Conservation (phyloP, 495 filamentous ascomycete genomes). For the Penicillium turbatum region DNA sequence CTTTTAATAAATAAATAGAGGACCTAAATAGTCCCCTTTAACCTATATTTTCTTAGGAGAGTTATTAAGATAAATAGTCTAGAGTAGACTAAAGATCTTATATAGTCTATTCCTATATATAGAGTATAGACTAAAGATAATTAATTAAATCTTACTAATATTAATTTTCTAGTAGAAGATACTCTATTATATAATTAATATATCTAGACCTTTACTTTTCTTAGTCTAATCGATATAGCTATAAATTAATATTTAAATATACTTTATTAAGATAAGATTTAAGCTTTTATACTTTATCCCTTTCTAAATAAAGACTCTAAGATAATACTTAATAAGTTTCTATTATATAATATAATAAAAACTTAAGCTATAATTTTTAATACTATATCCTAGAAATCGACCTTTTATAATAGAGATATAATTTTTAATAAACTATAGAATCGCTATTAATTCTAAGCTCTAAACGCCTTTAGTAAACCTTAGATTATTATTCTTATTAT, state of each 20-base stretch:
- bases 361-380: slow-evolving; percentile 4
- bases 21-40: slow-evolving; percentile 1
- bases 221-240: neutral
- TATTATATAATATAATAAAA: neutral
- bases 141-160: neutral
- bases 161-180: slow-evolving; percentile 3
- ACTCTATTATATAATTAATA: neutral
- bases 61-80: neutral
- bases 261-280: slow-evolving; percentile 3
- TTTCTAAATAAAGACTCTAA: slow-evolving; percentile 3
- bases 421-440: slow-evolving; percentile 1
- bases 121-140: neutral
- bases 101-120: neutral
- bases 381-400: neutral
- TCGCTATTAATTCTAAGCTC: slow-evolving; percentile 1
- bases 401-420: neutral
- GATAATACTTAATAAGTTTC: slow-evolving; percentile 2
- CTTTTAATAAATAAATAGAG: neutral
- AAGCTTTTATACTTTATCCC: slow-evolving; percentile 2
- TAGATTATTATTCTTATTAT: slow-evolving; percentile 2
- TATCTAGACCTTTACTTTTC: neutral
- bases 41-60: neutral
- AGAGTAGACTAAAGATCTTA: neutral
- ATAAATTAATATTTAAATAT: neutral
- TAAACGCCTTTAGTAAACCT: neutral